Evolutionary conservation across 2,329 filamentous ascomycete species (phyloP), one percentile per base, ranked within the genome.

Genomic region (Cladosporium cucumerinum): DNA sequence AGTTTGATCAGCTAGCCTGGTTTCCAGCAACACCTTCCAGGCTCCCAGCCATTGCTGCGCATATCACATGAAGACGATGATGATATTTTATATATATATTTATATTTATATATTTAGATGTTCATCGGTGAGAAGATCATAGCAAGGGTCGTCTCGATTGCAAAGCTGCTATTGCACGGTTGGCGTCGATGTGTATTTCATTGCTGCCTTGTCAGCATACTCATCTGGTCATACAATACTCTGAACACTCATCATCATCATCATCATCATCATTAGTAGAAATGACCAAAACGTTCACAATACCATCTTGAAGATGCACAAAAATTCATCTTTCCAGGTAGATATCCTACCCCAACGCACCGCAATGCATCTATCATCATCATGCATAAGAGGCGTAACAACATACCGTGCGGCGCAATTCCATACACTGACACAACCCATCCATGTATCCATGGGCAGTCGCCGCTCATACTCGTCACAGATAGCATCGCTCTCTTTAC

Each of bases 361-460:
- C 60, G 60, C 60, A 62, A 62, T 62, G 60, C 60, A 55, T 62
- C 49, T 62, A 46, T 46, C 39, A 62, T 62, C 60, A 55, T 62
- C 60, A 62, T 62, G 60, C 55, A 62, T 62, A 62, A 62, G 23
- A 54, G 49, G 49, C 60, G 60, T 62, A 55, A 55, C 60, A 55
- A 25, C 60, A 62, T 55, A 39, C 32, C 23, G 6, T n/a, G 39
- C 43, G 10, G n/a, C 39, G n/a, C 39, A 23, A 12, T n/a, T n/a
- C n/a, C 39, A 21, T 46, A 21, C 16, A 32, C 14, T 28, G 32
- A 34, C 32, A 34, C 32, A 34, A 7, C 51, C 16, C 51, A 23
- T 61, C 16, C 30, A 39, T 25, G 25, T 39, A 51, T 30, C 49
- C 60, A 62, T 55, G 49, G 49, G 39, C n/a, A 10, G n/a, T n/a